Evolutionary conservation across 495 filamentous ascomycete species (phyloP).

Genomic region (Daldinia grandis): DNA sequence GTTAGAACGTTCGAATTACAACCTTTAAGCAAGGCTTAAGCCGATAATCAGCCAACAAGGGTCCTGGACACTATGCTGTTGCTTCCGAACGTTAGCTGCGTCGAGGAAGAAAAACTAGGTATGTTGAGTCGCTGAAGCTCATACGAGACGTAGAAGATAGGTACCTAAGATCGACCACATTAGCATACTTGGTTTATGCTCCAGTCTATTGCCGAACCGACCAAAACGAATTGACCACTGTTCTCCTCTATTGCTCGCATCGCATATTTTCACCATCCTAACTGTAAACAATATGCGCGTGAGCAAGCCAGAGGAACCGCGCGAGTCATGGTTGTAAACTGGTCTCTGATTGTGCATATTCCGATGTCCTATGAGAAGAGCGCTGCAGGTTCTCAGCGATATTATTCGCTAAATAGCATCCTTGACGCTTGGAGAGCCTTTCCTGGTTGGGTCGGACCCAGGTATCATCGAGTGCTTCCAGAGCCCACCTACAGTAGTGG

Average conservation of each 20-base stretch:
- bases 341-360: conserved; percentile 47
- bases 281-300: conserved; percentile 41
- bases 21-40: conserved; percentile 22
- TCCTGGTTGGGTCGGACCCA: conserved; percentile 43
- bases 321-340: conserved; percentile 41
- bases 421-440: conserved; percentile 42
- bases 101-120: conserved; percentile 14
- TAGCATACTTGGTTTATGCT: background rate
- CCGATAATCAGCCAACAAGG: conserved; percentile 30
- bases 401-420: conserved; percentile 38
- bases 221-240: conserved; percentile 11
- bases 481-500: conserved; percentile 30
- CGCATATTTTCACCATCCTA: conserved; percentile 20
- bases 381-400: conserved; percentile 38
- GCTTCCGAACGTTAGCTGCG: conserved; percentile 16
- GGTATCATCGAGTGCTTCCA: conserved; percentile 36
- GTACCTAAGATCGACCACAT: conserved; percentile 23
- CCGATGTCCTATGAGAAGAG: conserved; percentile 45
- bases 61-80: conserved; percentile 12
- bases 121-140: conserved; percentile 33
- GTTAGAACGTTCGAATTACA: conserved; percentile 26
- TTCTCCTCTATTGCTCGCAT: conserved; percentile 24
- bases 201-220: background rate
- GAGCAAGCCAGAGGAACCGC: conserved; percentile 38
- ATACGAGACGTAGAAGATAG: conserved; percentile 13